Base-by-base conservation (phyloP, 108 stramenopile genomes). In the Phaeodactylum tricornutum region DNA sequence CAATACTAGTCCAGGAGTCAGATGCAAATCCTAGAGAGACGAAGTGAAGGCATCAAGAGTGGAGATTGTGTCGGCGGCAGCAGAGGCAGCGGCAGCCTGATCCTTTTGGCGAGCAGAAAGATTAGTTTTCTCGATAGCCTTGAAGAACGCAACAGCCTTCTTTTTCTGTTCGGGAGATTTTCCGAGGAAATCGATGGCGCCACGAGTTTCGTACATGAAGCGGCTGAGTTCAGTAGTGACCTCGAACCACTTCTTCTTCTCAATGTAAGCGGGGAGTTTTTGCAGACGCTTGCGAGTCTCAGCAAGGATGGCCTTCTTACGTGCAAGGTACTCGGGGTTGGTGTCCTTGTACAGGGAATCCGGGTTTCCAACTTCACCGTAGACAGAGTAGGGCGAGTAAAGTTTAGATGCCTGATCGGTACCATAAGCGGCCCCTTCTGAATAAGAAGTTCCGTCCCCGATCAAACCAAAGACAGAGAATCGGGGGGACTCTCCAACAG, bases 171-270 rank as follows among this genome's bases (percentile, higher is more conserved):
- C 62, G 24, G 55, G 38, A 23, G 69, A 62, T 34, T 43, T 72
- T 52, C 83, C 77, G 69, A 90, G 82, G 38, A 57, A 61, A 32
- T 55, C 60, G 62, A 81, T 69, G 57, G 87, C 83, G 28, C 67
- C 74, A 69, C 87, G 87, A 60, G 87, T 90, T 56, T 90, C 87
- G 71, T 84, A 82, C 87, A 90, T 90, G 81, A 83, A 90, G 53
- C 87, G 83, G 64, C 64, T 69, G 59, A 90, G 71, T 61, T 90
- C 87, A 45, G 72, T 64, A 35, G 53, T 71, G 53, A 90, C 87
- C 36, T 90, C 74, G 81, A 75, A 85, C 87, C 87, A 90, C 60
- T 84, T 53, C 63, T 77, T 80, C 72, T 67, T 79, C 36, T 60
- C 76, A 59, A 76, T 62, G 74, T 83, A 90, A 35, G 49, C 72